phyloP scores from a whole-genome alignment of 2,329 filamentous ascomycete species.

The Hypoxylon rubiginosum region DNA sequence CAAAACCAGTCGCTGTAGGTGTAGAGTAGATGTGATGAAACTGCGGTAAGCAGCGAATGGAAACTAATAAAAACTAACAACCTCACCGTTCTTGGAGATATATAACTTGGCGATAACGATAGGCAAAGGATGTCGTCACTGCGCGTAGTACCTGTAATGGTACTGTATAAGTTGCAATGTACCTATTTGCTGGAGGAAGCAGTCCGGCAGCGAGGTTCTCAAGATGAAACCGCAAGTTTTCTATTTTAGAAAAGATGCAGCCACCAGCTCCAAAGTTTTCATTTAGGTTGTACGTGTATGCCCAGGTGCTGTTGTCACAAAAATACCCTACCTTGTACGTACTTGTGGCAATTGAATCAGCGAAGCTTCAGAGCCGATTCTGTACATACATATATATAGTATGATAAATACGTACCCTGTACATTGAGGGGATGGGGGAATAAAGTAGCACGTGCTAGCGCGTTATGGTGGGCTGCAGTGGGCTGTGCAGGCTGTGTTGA shows the following conservation, averaged over 20 bases:
- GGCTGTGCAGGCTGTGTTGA: slow-evolving; percentile 18
- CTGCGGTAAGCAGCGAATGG: background rate
- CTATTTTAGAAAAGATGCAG: slow-evolving; percentile 9
- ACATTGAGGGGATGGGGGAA: too few species aligned
- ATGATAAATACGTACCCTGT: background rate
- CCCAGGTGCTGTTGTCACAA: background rate
- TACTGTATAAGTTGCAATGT: too few species aligned
- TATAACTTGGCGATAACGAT: slow-evolving; percentile 30
- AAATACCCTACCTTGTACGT: background rate
- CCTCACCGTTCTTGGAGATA: slow-evolving; percentile 11
- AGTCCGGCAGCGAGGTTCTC: background rate
- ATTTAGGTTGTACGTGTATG: background rate
- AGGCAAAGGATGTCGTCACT: slow-evolving; percentile 16
- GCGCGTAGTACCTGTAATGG: background rate
- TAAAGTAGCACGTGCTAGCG: slow-evolving; percentile 45
- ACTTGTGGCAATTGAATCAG: background rate
- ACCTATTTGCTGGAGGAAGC: too few species aligned
- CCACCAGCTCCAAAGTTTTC: background rate
- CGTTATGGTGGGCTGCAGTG: slow-evolving; percentile 22
- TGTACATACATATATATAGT: too few species aligned
- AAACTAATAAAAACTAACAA: background rate
- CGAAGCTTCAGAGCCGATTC: too few species aligned
- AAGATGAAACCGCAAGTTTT: slow-evolving; percentile 10
- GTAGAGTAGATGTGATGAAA: background rate
- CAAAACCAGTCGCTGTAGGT: slow-evolving; percentile 3